Evolutionary conservation across 2,329 filamentous ascomycete genomes (phyloP).

Genomic region (Cladosporium oxysporum): DNA sequence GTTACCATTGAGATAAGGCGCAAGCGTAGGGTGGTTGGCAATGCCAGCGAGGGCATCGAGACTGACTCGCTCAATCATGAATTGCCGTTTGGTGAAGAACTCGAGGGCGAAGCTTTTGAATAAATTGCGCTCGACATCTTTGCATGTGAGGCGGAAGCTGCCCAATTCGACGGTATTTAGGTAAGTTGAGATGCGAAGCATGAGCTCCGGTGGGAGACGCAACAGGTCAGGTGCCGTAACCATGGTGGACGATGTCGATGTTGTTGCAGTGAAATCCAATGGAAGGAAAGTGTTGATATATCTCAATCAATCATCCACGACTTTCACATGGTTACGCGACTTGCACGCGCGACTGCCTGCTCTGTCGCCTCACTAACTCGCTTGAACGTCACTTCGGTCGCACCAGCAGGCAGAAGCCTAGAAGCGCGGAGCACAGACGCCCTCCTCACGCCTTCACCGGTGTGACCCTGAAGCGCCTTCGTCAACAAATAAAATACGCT

Average conservation of each 20-base stretch:
- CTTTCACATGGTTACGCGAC: background rate
- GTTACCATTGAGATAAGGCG: slow-evolving; percentile 44
- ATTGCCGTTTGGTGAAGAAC: slow-evolving; percentile 68
- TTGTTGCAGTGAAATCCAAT: background rate
- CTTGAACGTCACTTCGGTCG: background rate
- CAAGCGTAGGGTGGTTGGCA: slow-evolving; percentile 41
- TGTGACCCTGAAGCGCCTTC: background rate
- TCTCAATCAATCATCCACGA: background rate
- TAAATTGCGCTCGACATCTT: slow-evolving; percentile 54
- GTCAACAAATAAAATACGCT: background rate
- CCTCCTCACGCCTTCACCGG: slow-evolving; percentile 2
- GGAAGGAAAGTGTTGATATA: background rate
- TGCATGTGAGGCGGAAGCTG: slow-evolving; percentile 58
- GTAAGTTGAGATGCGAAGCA: slow-evolving; percentile 55
- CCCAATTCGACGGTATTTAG: slow-evolving; percentile 60
- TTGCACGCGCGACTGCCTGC: slow-evolving; percentile 1
- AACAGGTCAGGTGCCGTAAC: slow-evolving; percentile 34
- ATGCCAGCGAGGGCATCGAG: slow-evolving; percentile 54
- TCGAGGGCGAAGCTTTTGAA: slow-evolving; percentile 60
- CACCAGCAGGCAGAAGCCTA: slow-evolving; percentile 10
- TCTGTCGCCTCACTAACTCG: slow-evolving; percentile 9
- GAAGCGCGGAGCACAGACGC: background rate
- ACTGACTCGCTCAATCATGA: slow-evolving; percentile 62
- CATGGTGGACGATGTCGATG: slow-evolving; percentile 3
- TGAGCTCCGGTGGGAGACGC: slow-evolving; percentile 56